Conservation (phyloP, 2,329 filamentous ascomycete species). For the Capronia epimyces region DNA sequence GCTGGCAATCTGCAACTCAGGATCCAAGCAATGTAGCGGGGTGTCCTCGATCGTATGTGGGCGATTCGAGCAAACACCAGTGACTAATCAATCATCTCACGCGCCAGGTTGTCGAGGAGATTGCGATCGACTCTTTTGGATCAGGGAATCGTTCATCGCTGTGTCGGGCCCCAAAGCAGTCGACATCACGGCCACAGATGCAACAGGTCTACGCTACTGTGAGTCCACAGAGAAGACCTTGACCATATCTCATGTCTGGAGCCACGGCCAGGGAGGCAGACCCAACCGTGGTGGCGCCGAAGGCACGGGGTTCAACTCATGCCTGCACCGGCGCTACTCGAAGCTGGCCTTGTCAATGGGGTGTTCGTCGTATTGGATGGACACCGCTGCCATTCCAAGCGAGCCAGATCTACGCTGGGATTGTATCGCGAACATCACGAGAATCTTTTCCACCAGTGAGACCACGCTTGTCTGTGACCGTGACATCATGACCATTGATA, state of each 20-base stretch:
- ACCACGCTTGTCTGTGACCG: conserved; percentile 27
- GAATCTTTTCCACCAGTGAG: conserved; percentile 26
- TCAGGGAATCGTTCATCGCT: background rate
- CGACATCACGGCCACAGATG: background rate
- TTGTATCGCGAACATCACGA: conserved; percentile 29
- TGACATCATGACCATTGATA: conserved; percentile 30
- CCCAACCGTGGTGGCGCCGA: conserved; percentile 4
- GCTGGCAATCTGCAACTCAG: background rate
- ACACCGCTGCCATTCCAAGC: conserved; percentile 31
- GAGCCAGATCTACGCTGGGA: conserved; percentile 27
- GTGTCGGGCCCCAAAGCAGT: conserved; percentile 2
- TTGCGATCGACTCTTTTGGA: conserved; percentile 6
- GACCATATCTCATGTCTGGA: conserved; percentile 14
- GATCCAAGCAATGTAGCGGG: conserved; percentile 1
- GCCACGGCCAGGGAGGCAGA: conserved; percentile 13
- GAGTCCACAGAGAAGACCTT: conserved; percentile 1
- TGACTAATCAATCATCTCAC: conserved; percentile 6
- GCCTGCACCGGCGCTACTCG: conserved; percentile 29
- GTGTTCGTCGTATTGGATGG: conserved; percentile 33
- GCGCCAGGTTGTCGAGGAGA: background rate
- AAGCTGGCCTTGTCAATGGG: conserved; percentile 20
- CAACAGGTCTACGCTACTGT: conserved; percentile 2
- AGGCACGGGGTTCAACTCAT: conserved; percentile 20
- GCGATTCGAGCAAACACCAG: conserved; percentile 3
- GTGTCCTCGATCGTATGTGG: background rate